Percentiles rank a stretch among this genome's conserved stretches.
Evolutionary conservation across 345 rosid species (phyloP).

Genomic region (Salix dunnii): DNA sequence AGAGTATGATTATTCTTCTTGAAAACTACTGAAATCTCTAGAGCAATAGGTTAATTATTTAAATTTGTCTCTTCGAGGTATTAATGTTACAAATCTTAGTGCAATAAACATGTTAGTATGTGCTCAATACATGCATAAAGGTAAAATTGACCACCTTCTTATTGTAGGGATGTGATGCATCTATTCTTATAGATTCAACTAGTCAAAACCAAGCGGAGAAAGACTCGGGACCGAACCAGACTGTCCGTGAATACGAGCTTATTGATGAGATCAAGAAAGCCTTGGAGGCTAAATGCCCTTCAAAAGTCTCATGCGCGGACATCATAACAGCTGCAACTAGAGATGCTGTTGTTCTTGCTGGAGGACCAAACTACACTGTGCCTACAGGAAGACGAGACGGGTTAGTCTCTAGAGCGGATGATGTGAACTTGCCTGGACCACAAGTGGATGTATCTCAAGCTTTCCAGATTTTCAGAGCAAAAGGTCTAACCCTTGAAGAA

Average conservation of each 20-base stretch:
- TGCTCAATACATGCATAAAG: too few species aligned
- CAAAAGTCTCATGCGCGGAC: slow-evolving; percentile 72
- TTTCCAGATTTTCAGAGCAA: slow-evolving; percentile 31
- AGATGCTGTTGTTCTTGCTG: slow-evolving; percentile 52
- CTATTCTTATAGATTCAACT: slow-evolving; percentile 61
- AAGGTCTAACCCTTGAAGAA: slow-evolving; percentile 43
- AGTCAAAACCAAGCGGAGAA: slow-evolving; percentile 45
- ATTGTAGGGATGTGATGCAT: slow-evolving; percentile 77
- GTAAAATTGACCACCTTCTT: not conserved
- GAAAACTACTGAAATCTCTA: not conserved
- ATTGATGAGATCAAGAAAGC: slow-evolving; percentile 57
- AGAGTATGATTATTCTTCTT: slow-evolving; percentile 31
- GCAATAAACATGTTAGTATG: too few species aligned
- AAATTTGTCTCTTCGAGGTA: too few species aligned
- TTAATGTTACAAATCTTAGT: too few species aligned
- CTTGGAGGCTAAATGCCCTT: slow-evolving; percentile 55
- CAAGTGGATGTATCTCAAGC: slow-evolving; percentile 37
- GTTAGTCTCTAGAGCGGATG: slow-evolving; percentile 31
- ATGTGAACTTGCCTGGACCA: slow-evolving; percentile 69
- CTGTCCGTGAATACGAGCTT: slow-evolving; percentile 56
- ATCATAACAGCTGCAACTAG: slow-evolving; percentile 57
- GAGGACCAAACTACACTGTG: slow-evolving; percentile 47
- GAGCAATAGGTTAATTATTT: too few species aligned
- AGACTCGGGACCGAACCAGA: slow-evolving; percentile 58
- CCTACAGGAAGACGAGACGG: slow-evolving; percentile 70